Conservation (phyloP, 352 stramenopile species). For the Saprolegnia parasitica region DNA sequence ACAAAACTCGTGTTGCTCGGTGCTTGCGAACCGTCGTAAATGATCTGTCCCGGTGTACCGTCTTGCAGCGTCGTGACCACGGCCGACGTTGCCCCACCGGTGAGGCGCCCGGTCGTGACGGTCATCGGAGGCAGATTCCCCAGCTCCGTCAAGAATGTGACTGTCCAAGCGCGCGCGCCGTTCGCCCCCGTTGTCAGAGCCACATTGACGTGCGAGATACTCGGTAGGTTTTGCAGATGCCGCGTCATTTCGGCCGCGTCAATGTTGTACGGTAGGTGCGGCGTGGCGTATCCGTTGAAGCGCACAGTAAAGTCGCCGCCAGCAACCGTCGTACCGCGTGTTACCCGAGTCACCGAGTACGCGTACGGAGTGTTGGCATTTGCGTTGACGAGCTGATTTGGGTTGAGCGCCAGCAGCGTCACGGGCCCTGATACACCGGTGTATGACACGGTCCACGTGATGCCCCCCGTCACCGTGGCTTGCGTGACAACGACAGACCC, state of each 20-base stretch:
- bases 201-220: constrained; percentile 74
- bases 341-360: constrained; percentile 42
- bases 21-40: constrained; percentile 88
- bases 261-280: constrained; percentile 46
- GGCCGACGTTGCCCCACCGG: constrained; percentile 51
- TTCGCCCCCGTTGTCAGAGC: constrained; percentile 44
- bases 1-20: constrained; percentile 77
- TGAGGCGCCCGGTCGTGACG: constrained; percentile 85
- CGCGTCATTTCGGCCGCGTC: constrained; percentile 67
- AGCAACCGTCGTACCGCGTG: constrained; percentile 46
- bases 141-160: constrained; percentile 92
- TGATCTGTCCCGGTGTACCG: constrained; percentile 83
- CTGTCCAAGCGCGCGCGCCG: constrained; percentile 78
- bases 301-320: constrained; percentile 78
- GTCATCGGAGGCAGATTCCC: constrained; percentile 91
- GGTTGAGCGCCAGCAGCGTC: constrained; percentile 48
- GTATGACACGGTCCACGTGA: constrained; percentile 70
- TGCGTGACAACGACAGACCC: constrained; percentile 49
- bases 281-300: constrained; percentile 74
- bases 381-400: constrained; percentile 54
- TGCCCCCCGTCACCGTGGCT: constrained; percentile 40
- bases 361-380: constrained; percentile 43
- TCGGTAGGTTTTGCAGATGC: constrained; percentile 86
- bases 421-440: constrained; percentile 43
- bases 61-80: constrained; percentile 71